Evolutionary conservation across 768 basidiomycete genomes (phyloP), one percentile per base, ranked within the genome.

Genomic region (Leccinum imitatum): DNA sequence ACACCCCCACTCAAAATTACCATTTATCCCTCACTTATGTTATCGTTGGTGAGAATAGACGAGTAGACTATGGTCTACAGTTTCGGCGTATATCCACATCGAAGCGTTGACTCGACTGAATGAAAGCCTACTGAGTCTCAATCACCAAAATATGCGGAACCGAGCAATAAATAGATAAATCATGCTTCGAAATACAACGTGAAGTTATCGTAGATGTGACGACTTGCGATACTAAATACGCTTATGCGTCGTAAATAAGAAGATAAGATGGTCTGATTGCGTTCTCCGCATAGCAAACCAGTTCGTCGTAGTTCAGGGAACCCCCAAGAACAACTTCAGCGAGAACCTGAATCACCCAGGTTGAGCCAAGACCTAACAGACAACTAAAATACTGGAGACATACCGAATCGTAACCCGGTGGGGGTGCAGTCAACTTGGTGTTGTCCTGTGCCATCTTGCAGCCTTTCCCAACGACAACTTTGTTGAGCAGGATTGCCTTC

Each of bases 251-350:
- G 60, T 89, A 90, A 72, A 89, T 80, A 27, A 90, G 83, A 37
- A 90, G 76, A 67, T 85, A 90, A 15, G 87, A 87, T 4, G 88
- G 87, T 44, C 87, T 75, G 54, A 89, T 87, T 2, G 88, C 88
- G 59, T 89, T 85, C 69, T 89, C 87, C 47, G 76, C 74, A 65
- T 89, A 90, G 30, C 89, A 86, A 9, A 90, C 81, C 25, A 88
- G 71, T 65, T 90, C 88, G 65, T 90, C 88, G 51, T 89, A 85
- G 64, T 89, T 89, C 37, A 90, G 71, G 52, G 80, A 81, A 30
- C 83, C 85, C 15, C 87, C 87, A 58, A 81, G 82, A 9, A 37
- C 53, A 30, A 74, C 73, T 73, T 89, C 87, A 6, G 84, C 87
- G 47, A 89, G 77, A 27, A 89, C 85, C 87, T 88, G 25, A n/a